Conservation (phyloP, 192 early-diverging fungal genomes). For the Entomortierella lignicola region DNA sequence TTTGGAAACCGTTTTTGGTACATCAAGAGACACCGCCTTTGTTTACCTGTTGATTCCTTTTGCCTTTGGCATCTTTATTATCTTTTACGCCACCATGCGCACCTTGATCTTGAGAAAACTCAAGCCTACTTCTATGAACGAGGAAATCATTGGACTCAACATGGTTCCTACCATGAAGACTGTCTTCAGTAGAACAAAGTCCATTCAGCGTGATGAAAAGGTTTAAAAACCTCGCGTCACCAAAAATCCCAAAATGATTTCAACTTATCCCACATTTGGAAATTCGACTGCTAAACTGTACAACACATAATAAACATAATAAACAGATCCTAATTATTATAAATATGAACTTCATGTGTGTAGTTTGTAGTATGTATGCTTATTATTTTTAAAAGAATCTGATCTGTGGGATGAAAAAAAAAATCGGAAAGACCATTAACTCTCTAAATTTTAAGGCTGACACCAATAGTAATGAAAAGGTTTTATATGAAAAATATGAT, state of each 20-base stretch:
- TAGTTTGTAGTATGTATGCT: too few relatives aligned
- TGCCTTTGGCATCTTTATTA: constrained; percentile 83
- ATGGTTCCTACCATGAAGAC: constrained; percentile 58
- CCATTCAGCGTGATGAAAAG: constrained; percentile 20
- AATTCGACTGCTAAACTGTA: constrained; percentile 7
- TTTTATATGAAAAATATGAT: too few relatives aligned
- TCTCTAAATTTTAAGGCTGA: neutral
- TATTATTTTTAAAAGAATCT: neutral
- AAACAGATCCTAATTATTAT: too few relatives aligned
- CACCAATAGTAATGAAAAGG: neutral
- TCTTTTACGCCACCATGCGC: constrained; percentile 79
- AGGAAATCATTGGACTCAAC: constrained; percentile 85
- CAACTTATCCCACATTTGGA: neutral
- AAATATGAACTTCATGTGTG: too few relatives aligned
- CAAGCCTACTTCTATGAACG: constrained; percentile 74
- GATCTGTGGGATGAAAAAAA: too few relatives aligned
- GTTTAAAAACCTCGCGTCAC: too few relatives aligned
- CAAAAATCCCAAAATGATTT: too few relatives aligned
- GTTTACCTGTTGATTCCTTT: constrained; percentile 88
- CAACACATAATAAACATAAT: constrained; percentile 12
- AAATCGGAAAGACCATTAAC: neutral
- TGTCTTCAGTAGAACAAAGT: constrained; percentile 46
- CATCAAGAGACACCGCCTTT: constrained; percentile 63
- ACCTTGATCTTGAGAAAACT: constrained; percentile 69
- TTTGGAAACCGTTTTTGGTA: constrained; percentile 82